Evolutionary conservation across 225 moss, liverwort and hornwort species (phyloP).

Genomic region (Takakia lepidozioides): DNA sequence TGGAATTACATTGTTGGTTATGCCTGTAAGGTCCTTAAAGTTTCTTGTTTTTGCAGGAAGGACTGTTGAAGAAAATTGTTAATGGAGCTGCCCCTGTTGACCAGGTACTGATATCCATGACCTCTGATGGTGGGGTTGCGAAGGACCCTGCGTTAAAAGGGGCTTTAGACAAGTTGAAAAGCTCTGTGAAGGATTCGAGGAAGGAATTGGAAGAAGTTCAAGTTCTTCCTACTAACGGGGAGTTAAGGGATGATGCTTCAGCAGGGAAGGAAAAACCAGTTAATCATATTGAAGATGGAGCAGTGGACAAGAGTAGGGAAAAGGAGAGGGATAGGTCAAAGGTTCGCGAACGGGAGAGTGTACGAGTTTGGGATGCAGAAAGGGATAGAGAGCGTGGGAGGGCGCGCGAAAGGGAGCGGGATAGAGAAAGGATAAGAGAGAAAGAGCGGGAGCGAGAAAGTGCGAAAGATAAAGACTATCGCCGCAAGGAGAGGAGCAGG

Average conservation of each 20-base stretch:
- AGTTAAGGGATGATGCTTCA: constrained; percentile 67
- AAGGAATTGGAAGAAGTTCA: constrained; percentile 66
- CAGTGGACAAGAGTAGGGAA: constrained; percentile 68
- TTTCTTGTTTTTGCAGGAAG: constrained; percentile 41
- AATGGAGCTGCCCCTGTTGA: constrained; percentile 52
- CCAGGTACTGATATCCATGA: constrained; percentile 24
- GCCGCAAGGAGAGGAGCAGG: constrained; percentile 84
- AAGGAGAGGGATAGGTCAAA: constrained; percentile 66
- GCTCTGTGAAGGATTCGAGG: constrained; percentile 45
- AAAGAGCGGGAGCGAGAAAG: constrained; percentile 62
- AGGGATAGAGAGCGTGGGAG: constrained; percentile 51
- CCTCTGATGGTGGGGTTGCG: constrained; percentile 24
- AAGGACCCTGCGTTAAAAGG: constrained; percentile 30
- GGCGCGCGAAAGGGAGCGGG: constrained; percentile 65
- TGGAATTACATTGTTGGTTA: no score
- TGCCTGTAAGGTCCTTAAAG: no score
- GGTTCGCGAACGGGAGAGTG: constrained; percentile 52
- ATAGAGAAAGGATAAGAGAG: constrained; percentile 75
- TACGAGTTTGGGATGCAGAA: constrained; percentile 66
- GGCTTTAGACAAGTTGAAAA: constrained; percentile 37
- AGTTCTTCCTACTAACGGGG: constrained; percentile 63
- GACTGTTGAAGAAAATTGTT: constrained; percentile 56
- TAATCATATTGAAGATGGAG: constrained; percentile 65
- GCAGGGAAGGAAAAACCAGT: constrained; percentile 64
- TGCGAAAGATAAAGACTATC: constrained; percentile 74